Conservation (phyloP, 305 asterid genomes). For the Vinca major region DNA sequence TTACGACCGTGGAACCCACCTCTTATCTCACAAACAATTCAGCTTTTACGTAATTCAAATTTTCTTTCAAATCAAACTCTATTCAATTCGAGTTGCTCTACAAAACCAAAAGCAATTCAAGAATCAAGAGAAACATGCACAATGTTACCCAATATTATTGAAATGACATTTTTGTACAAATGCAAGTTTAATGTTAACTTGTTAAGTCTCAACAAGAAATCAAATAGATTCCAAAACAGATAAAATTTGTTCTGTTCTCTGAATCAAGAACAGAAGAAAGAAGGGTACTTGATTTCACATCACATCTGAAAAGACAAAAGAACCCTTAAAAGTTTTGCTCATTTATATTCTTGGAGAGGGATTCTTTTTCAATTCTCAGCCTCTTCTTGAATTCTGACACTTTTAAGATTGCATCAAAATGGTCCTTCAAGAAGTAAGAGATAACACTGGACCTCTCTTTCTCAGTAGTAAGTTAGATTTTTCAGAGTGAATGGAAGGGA, state of each 20-base stretch:
- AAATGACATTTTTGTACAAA: not conserved
- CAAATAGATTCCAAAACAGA: not conserved
- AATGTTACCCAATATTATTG: not conserved
- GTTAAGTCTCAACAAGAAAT: not conserved
- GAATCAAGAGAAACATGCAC: not conserved
- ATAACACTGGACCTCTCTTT: not conserved
- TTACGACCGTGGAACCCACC: too few species aligned
- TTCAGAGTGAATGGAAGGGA: constrained; percentile 10
- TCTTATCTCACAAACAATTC: too few species aligned
- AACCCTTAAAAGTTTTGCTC: not conserved
- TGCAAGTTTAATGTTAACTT: not conserved
- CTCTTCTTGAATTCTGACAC: constrained; percentile 2
- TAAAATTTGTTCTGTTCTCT: not conserved
- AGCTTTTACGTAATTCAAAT: too few species aligned
- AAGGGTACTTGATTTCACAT: constrained; percentile 9
- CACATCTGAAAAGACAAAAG: constrained; percentile 4
- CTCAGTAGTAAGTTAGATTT: not conserved
- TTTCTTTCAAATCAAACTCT: too few species aligned
- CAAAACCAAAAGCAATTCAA: constrained; percentile 1
- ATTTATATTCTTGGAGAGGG: not conserved
- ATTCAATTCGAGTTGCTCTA: too few species aligned
- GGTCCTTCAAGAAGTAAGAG: constrained; percentile 7
- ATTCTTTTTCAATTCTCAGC: not conserved
- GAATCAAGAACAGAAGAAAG: not conserved
- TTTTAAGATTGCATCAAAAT: constrained; percentile 1